These are phyloP conservation scores for Ascobolus immersus DNA, from an alignment of 495 filamentous ascomycete species.

Conservation along the genomic window DNA sequence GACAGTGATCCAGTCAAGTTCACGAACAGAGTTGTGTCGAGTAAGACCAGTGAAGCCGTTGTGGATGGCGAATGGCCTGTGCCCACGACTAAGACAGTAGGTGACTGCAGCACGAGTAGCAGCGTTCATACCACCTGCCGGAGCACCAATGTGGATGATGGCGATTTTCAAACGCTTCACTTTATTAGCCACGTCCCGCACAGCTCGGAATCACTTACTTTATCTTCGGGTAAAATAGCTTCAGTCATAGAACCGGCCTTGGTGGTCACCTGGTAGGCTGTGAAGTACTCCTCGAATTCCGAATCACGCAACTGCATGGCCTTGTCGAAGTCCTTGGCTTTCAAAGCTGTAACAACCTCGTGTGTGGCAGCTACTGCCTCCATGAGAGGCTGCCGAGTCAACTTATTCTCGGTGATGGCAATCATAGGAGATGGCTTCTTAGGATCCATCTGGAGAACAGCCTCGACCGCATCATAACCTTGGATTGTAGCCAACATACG, in stretches of 20 bases:
- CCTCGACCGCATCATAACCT: conserved; percentile 86
- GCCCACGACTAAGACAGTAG: conserved; percentile 86
- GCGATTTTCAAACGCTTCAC: conserved; percentile 65
- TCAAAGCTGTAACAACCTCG: conserved; percentile 54
- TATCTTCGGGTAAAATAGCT: conserved; percentile 42
- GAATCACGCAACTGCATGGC: conserved; percentile 75
- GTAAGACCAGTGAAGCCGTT: conserved; percentile 93
- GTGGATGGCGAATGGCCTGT: conserved; percentile 73
- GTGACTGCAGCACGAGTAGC: conserved; percentile 82
- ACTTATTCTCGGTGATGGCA: conserved; percentile 93
- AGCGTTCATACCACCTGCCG: conserved; percentile 97
- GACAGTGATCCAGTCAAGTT: conserved; percentile 76
- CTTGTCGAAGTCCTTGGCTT: conserved; percentile 50
- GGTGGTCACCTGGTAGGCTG: conserved; percentile 72
- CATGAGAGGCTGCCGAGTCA: conserved; percentile 63
- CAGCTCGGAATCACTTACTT: conserved; percentile 26
- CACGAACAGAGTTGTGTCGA: conserved; percentile 72
- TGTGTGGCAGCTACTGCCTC: conserved; percentile 65
- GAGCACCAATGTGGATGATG: conserved; percentile 90
- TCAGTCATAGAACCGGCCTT: conserved; percentile 31
- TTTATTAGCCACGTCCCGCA: neutral
- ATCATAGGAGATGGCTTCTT: conserved; percentile 85
- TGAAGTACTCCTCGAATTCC: conserved; percentile 83
- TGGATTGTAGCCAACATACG: conserved; percentile 80
- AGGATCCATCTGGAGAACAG: conserved; percentile 76